Evolutionary conservation across 2,329 filamentous ascomycete genomes (phyloP).

Genomic region (Ascochyta rabiei): DNA sequence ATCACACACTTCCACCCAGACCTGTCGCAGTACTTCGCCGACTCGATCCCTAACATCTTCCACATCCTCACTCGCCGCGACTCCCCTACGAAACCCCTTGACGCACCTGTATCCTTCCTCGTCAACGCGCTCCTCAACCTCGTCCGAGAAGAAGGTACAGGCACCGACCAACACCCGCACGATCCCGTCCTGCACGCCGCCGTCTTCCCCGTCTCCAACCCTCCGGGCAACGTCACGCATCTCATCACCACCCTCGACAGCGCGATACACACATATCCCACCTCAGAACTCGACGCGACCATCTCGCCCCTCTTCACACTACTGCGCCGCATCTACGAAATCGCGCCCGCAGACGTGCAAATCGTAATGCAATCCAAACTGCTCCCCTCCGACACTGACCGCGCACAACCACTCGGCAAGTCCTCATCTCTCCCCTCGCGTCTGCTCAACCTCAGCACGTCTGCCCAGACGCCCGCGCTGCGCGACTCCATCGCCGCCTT

Average conservation of each 20-base stretch:
- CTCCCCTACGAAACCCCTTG: slow-evolving; percentile 69
- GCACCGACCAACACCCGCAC: slow-evolving; percentile 41
- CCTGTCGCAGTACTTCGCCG: slow-evolving; percentile 66
- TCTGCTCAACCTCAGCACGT: slow-evolving; percentile 78
- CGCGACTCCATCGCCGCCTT: slow-evolving; percentile 77
- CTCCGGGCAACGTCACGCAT: slow-evolving; percentile 65
- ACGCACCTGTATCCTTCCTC: slow-evolving; percentile 72
- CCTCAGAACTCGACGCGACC: slow-evolving; percentile 73
- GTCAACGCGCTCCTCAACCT: slow-evolving; percentile 84
- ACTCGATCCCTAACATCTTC: slow-evolving; percentile 72
- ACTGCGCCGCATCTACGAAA: slow-evolving; percentile 72
- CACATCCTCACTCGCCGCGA: slow-evolving; percentile 69
- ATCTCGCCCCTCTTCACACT: slow-evolving; percentile 77
- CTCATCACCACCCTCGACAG: slow-evolving; percentile 73
- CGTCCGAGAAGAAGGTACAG: slow-evolving; percentile 63
- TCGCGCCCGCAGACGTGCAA: slow-evolving; percentile 68
- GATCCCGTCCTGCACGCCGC: slow-evolving; percentile 55
- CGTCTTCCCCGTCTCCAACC: slow-evolving; percentile 70
- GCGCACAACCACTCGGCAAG: slow-evolving; percentile 76
- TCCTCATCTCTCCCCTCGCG: slow-evolving; percentile 75
- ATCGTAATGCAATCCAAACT: slow-evolving; percentile 69
- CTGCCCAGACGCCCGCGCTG: slow-evolving; percentile 72
- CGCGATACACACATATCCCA: slow-evolving; percentile 67
- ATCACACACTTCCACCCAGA: slow-evolving; percentile 76
- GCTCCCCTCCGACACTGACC: slow-evolving; percentile 77